Evolutionary conservation across 2,329 filamentous ascomycete genomes (phyloP).

Genomic region (Fusarium azukiicola): DNA sequence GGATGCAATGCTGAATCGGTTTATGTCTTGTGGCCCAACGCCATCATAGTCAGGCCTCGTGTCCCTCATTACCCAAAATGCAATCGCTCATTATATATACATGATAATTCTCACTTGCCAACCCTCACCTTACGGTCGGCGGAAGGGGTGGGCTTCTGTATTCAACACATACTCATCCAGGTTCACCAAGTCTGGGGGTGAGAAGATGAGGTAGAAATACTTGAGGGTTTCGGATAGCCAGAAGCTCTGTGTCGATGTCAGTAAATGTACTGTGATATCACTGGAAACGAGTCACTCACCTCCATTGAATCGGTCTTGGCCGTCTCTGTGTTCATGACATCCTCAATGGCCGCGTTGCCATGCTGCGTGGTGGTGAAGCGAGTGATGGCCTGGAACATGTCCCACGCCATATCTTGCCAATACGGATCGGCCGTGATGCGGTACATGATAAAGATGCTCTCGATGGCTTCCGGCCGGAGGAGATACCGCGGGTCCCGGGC

Average conservation of each 20-base stretch:
- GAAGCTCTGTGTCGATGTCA: constrained; percentile 75
- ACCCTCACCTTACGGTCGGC: constrained; percentile 39
- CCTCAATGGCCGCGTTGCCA: constrained; percentile 71
- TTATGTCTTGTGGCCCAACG: background rate
- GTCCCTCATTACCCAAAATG: background rate
- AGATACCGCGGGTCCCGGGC: constrained; percentile 72
- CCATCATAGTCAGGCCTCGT: background rate
- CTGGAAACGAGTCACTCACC: constrained; percentile 54
- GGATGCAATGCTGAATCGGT: no score
- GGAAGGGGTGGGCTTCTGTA: constrained; percentile 73
- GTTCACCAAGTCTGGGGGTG: constrained; percentile 79
- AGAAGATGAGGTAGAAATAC: constrained; percentile 88
- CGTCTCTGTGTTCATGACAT: constrained; percentile 62
- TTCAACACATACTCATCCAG: constrained; percentile 85
- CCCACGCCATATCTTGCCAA: constrained; percentile 74
- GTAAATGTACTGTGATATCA: no score
- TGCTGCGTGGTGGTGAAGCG: constrained; percentile 68
- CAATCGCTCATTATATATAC: constrained; percentile 7
- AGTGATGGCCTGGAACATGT: constrained; percentile 72
- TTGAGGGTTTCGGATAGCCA: constrained; percentile 88
- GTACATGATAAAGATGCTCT: constrained; percentile 73
- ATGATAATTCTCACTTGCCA: background rate
- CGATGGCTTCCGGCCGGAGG: constrained; percentile 73
- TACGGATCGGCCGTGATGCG: constrained; percentile 71
- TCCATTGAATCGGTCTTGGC: constrained; percentile 81